phyloP scores from a whole-genome alignment of 768 basidiomycete genomes.

The Lactarius psammicola region DNA sequence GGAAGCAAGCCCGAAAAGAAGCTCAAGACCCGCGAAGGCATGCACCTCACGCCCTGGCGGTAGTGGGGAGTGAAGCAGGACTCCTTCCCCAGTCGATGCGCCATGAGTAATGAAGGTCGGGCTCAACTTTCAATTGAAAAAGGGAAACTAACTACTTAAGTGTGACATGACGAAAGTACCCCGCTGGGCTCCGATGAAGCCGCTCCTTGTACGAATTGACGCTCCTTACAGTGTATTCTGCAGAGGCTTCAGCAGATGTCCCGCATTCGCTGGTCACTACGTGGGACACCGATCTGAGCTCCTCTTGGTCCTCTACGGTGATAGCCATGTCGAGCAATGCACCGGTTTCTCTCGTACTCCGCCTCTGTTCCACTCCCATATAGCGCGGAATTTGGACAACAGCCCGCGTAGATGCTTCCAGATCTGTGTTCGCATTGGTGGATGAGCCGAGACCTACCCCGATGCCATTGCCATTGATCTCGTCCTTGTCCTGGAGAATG shows the following conservation, averaged over 20 bases:
- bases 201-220: constrained; percentile 17
- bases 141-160: background rate
- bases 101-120: no score
- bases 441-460: background rate
- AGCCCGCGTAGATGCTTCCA: background rate
- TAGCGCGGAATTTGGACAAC: background rate
- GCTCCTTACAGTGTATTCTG: constrained; percentile 14
- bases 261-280: constrained; percentile 8
- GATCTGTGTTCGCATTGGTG: background rate
- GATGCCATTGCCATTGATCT: background rate
- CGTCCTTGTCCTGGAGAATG: background rate
- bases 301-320: constrained; percentile 2
- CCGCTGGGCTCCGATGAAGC: constrained; percentile 15
- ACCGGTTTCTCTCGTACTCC: background rate
- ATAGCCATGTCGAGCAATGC: background rate
- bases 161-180: constrained; percentile 17
- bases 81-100: no score
- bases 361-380: background rate
- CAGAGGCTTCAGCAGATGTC: constrained; percentile 18
- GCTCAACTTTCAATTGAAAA: no score
- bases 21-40: no score
- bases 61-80: no score
- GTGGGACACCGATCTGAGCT: constrained; percentile 3
- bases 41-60: no score
- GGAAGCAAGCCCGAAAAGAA: no score